Base-by-base conservation (phyloP, 23 red algal genomes). In the Gracilariopsis chorda region DNA sequence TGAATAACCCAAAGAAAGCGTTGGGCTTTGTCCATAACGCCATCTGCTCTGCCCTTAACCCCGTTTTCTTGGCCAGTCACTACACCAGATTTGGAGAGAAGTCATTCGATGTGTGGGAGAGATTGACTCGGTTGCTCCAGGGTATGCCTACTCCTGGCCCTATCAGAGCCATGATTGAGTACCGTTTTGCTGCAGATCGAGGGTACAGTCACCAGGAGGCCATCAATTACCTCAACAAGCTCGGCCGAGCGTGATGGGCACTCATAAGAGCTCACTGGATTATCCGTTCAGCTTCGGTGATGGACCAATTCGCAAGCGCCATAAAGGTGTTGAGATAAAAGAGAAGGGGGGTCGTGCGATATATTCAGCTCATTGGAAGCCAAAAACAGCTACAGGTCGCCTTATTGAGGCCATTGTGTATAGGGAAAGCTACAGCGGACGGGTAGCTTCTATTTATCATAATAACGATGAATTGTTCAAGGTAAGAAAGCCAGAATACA, bases 281-380 rank as follows among this genome's bases (percentile, higher is more conserved):
- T 78, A 78, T 56, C 45, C 73, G 1, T 78, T 78, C 14, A 24
- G 48, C 30, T 78, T 78, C 28, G 73, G 73, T 1, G 73, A 53
- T 35, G 43, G 45, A 32, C 7, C 73, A 12, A 19, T 78, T 19
- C 21, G 45, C 6, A 78, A 53, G 46, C 1, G 29, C 1, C 73
- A 78, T 43, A 51, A 55, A 56, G 73, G 45, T 1, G 5, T 78
- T 33, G 19, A 7, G 3, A 29, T 78, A 8, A 56, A 32, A 21
- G 73, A 78, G 25, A 51, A 7, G 45, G 73, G 73, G 3, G 35
- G 73, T 32, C n/a, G 73, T 7, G 73, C 43, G 5, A 53, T 78
- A 4, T 78, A 78, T 29, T 34, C 24, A 2, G 73, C 73, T 3
- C 70, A 39, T 3, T 8, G 39, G 6, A 78, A 9, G 51, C 73